A percentile compares a stretch with the other conserved stretches of the same genome.
These are phyloP conservation scores for Monascus ruber DNA, from an alignment of 2,329 filamentous ascomycete genomes.

Conservation along the genomic window DNA sequence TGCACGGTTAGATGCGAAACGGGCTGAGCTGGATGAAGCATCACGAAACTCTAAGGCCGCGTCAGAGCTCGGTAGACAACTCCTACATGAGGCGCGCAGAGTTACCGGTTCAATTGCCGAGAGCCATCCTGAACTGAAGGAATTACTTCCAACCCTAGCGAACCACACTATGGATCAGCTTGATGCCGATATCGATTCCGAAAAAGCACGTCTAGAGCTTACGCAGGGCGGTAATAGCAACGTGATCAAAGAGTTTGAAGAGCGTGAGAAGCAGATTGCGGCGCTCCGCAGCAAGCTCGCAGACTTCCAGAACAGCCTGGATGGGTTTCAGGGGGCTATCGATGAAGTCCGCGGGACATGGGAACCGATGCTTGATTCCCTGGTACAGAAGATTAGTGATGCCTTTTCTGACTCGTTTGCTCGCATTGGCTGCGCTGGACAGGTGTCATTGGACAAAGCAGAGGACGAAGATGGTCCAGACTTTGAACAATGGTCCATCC, in stretches of 20 bases:
- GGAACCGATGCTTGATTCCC: constrained; percentile 70
- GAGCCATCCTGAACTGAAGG: constrained; percentile 15
- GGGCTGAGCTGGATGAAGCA: constrained; percentile 27
- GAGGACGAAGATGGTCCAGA: constrained; percentile 23
- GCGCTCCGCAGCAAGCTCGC: constrained; percentile 50
- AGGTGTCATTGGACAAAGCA: constrained; percentile 74
- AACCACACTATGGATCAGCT: constrained; percentile 52
- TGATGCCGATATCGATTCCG: constrained; percentile 60
- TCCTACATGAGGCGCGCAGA: constrained; percentile 7
- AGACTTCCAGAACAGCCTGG: constrained; percentile 44
- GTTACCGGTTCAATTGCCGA: constrained; percentile 5
- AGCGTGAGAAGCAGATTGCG: constrained; percentile 58
- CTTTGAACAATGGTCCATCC: constrained; percentile 86
- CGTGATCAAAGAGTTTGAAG: constrained; percentile 66
- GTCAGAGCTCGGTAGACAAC: constrained; percentile 6
- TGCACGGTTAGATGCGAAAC: constrained; percentile 30
- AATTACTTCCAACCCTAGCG: constrained; percentile 35
- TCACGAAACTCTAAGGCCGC: constrained; percentile 8
- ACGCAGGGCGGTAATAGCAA: constrained; percentile 67
- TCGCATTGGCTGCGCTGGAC: constrained; percentile 85
- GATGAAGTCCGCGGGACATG: constrained; percentile 56
- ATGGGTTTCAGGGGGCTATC: constrained; percentile 48
- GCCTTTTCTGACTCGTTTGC: constrained; percentile 90
- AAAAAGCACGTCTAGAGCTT: constrained; percentile 64
- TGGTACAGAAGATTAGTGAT: constrained; percentile 72